phyloP scores from a whole-genome alignment of 306 rosid species.

The Cucurbita moschata region DNA sequence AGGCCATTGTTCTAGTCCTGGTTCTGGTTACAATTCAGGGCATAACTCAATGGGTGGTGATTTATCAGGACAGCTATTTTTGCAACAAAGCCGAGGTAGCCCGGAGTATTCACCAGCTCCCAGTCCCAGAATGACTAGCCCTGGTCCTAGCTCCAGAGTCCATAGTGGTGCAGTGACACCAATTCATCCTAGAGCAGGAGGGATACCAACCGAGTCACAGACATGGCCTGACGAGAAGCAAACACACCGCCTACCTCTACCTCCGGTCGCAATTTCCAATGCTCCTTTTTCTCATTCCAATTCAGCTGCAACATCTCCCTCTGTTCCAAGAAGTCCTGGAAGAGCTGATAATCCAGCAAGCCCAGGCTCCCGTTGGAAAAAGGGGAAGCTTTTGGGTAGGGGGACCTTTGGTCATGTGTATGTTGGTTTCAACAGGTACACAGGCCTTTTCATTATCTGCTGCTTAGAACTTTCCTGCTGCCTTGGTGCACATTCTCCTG shows the following conservation, averaged over 20 bases:
- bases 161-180: slow-evolving; percentile 97
- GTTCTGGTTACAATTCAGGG: slow-evolving; percentile 90
- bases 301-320: slow-evolving; percentile 84
- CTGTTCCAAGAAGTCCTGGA: slow-evolving; percentile 90
- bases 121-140: slow-evolving; percentile 74
- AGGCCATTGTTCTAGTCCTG: slow-evolving; percentile 90
- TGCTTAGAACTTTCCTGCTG: neutral
- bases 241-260: slow-evolving; percentile 89
- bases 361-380: slow-evolving; percentile 85
- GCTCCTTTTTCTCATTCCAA: slow-evolving; percentile 71
- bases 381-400: slow-evolving; percentile 80
- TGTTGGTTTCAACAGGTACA: slow-evolving; percentile 79
- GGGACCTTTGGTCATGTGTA: slow-evolving; percentile 96
- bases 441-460: neutral
- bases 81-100: slow-evolving; percentile 51
- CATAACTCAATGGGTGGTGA: slow-evolving; percentile 97
- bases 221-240: slow-evolving; percentile 59
- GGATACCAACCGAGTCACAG: slow-evolving; percentile 45
- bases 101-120: slow-evolving; percentile 71
- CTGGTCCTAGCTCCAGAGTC: slow-evolving; percentile 54
- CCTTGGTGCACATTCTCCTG: neutral
- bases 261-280: slow-evolving; percentile 51
- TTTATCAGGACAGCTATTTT: slow-evolving; percentile 49
- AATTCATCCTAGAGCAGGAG: slow-evolving; percentile 75
- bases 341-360: slow-evolving; percentile 68